These are phyloP conservation scores for Gossypium herbaceum DNA, from an alignment of 345 rosid species.

Conservation along the genomic window DNA sequence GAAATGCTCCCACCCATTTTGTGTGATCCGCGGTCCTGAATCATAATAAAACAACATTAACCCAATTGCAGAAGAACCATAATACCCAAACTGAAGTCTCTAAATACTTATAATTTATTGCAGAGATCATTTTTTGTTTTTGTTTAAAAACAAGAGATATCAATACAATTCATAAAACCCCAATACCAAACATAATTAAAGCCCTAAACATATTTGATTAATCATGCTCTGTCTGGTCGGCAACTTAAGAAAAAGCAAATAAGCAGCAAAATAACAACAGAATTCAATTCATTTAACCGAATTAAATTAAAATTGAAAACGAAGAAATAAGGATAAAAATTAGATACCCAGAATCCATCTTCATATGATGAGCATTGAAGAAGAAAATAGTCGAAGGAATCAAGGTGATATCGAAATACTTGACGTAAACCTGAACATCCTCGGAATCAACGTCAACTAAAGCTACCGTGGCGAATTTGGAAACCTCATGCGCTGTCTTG, in stretches of 20 bases:
- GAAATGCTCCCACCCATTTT: conserved; percentile 86
- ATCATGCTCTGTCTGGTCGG: not conserved
- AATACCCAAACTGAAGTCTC: not conserved
- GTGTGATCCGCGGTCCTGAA: conserved; percentile 87
- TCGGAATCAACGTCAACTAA: conserved; percentile 67
- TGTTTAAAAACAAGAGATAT: not conserved
- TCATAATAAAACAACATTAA: not conserved
- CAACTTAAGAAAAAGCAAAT: not conserved
- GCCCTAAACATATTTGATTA: not conserved
- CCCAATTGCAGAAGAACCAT: not conserved
- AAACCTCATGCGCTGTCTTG: conserved; percentile 69
- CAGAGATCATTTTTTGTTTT: no score
- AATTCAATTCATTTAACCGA: not conserved
- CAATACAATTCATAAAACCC: not conserved
- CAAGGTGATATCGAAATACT: conserved; percentile 73
- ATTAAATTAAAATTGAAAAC: not conserved
- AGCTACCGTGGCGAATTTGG: conserved; percentile 61
- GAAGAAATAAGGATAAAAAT: not conserved
- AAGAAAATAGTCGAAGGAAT: conserved; percentile 80
- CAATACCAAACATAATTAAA: not conserved
- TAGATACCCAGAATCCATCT: conserved; percentile 84
- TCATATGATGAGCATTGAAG: conserved; percentile 95
- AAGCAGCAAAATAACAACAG: not conserved
- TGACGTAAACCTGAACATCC: conserved; percentile 74
- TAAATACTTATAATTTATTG: not conserved